phyloP scores from a whole-genome alignment of 164 flowering plant species.

The Cinnamomum micranthum region DNA sequence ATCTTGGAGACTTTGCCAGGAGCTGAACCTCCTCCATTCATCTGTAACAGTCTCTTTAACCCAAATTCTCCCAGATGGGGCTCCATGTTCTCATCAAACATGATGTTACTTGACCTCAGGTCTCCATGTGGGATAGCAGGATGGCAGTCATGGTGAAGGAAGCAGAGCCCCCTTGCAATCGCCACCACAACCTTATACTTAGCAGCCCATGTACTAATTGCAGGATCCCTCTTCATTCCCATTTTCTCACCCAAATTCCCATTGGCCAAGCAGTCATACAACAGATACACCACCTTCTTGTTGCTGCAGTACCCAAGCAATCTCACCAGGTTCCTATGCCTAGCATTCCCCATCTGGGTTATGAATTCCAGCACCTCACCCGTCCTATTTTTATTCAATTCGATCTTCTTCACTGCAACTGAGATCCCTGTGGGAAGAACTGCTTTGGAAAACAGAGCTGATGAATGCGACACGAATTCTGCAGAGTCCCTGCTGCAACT shows the following conservation, averaged over 20 bases:
- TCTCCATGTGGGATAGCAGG: constrained; percentile 95
- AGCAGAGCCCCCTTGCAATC: constrained; percentile 72
- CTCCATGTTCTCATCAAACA: constrained; percentile 83
- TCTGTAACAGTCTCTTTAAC: constrained; percentile 34
- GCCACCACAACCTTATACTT: constrained; percentile 56
- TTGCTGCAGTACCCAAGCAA: constrained; percentile 81
- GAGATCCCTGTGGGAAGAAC: constrained; percentile 87
- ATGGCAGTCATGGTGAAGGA: constrained; percentile 83
- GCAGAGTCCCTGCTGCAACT: constrained; percentile 29
- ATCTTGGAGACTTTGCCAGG: constrained; percentile 22
- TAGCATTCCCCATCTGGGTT: constrained; percentile 53
- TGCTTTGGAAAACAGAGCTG: constrained; percentile 49
- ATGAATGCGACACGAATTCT: constrained; percentile 25
- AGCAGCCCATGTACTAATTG: constrained; percentile 39
- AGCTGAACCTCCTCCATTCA: constrained; percentile 31
- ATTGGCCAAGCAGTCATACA: constrained; percentile 74
- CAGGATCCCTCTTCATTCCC: constrained; percentile 32
- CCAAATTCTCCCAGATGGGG: constrained; percentile 79
- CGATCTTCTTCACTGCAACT: constrained; percentile 68
- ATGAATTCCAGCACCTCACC: constrained; percentile 34
- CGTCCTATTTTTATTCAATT: constrained; percentile 47
- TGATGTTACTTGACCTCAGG: constrained; percentile 59
- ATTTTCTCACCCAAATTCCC: constrained; percentile 71
- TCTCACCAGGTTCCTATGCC: constrained; percentile 73
- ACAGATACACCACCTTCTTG: constrained; percentile 48